Evolutionary conservation across 2,329 filamentous ascomycete species (phyloP).

Genomic region (Karstenula rhodostoma): DNA sequence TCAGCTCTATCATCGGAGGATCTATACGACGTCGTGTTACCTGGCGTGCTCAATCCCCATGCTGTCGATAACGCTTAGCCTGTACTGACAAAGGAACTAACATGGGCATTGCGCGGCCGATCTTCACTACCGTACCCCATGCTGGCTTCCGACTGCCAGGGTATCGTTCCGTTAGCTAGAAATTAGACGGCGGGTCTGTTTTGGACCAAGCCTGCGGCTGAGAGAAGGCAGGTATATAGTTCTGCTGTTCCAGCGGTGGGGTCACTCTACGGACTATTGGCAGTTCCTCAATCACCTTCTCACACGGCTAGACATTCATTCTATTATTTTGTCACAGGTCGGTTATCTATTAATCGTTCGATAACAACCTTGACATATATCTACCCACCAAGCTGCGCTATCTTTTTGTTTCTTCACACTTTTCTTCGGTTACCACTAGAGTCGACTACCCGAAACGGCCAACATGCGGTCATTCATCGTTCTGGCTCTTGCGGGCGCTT

Average conservation of each 20-base stretch:
- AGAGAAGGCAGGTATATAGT: neutral
- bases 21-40: conserved; percentile 2
- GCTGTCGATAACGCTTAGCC: conserved; percentile 1
- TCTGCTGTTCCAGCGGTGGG: neutral
- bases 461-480: conserved; percentile 35
- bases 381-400: conserved; percentile 26
- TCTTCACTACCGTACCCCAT: neutral
- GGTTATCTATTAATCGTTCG: conserved; percentile 16
- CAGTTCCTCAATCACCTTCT: conserved; percentile 8
- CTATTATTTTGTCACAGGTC: conserved; percentile 3
- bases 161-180: neutral
- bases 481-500: conserved; percentile 33
- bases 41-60: neutral
- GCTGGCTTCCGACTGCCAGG: neutral
- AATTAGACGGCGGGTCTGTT: conserved; percentile 2
- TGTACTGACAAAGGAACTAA: neutral
- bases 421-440: conserved; percentile 4
- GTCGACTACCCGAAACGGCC: neutral
- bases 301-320: conserved; percentile 13
- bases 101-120: conserved; percentile 1
- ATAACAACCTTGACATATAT: conserved; percentile 16
- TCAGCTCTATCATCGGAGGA: conserved; percentile 2
- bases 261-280: neutral
- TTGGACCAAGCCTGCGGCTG: conserved; percentile 3
- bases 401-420: conserved; percentile 12